A percentile compares a stretch with the other conserved stretches of the same genome.
These are phyloP conservation scores for Hamamelis virginiana DNA, from an alignment of 164 flowering plant species.

Conservation along the genomic window DNA sequence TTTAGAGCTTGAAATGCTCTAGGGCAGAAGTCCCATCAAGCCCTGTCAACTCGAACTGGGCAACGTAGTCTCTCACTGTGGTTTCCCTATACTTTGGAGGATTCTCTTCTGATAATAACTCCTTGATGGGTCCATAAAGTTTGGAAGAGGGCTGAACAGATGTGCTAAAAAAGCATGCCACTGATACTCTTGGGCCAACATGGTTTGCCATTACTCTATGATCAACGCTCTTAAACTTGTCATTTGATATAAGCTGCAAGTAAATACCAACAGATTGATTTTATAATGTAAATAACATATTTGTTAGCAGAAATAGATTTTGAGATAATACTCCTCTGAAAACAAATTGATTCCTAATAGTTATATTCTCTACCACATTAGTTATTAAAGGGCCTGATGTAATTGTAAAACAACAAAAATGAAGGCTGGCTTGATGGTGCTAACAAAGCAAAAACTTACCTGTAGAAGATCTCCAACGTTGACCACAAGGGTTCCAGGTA, in stretches of 20 bases:
- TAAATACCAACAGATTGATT: no score
- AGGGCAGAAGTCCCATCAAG: no score
- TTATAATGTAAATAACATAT: no score
- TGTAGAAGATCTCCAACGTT: conserved; percentile 27
- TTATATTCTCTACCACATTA: no score
- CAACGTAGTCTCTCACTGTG: conserved; percentile 3
- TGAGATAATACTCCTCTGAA: no score
- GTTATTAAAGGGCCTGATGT: no score
- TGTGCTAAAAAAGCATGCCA: conserved; percentile 28
- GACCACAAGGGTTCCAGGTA: conserved; percentile 25
- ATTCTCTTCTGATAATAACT: conserved; percentile 32
- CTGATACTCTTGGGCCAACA: conserved; percentile 32
- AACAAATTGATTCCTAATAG: no score
- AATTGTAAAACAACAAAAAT: no score
- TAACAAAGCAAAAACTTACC: conserved; percentile 1
- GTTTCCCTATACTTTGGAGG: conserved; percentile 29
- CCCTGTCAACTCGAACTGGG: background rate
- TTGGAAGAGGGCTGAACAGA: background rate
- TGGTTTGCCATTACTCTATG: conserved; percentile 28
- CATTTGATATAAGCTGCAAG: conserved; percentile 30
- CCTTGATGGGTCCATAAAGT: conserved; percentile 38
- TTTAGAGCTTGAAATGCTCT: no score
- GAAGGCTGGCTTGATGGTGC: no score
- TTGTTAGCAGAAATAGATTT: no score
- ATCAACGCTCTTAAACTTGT: conserved; percentile 25